Percentiles rank a stretch among this genome's conserved stretches.
Evolutionary conservation across 1,139 yeast species (phyloP).

Genomic region (Ogataea hybrid): DNA sequence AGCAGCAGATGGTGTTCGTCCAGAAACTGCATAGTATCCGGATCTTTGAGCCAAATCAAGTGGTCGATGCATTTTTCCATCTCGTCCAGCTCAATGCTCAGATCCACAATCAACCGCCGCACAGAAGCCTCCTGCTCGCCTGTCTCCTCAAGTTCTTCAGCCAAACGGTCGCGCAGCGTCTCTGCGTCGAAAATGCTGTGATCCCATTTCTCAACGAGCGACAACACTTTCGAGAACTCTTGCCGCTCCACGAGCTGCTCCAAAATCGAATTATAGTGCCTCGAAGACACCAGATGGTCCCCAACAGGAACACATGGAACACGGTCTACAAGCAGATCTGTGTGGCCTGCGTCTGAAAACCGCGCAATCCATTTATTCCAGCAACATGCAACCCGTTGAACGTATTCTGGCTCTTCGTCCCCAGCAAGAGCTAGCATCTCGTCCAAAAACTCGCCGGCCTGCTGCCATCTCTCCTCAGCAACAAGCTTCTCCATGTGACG

Average conservation of each 20-base stretch:
- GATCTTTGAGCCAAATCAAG: slow-evolving; percentile 53
- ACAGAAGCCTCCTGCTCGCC: slow-evolving; percentile 25
- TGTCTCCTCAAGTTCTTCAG: slow-evolving; percentile 34
- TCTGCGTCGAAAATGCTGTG: slow-evolving; percentile 49
- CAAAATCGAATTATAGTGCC: slow-evolving; percentile 53
- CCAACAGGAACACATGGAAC: slow-evolving; percentile 44
- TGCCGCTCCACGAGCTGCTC: slow-evolving; percentile 45
- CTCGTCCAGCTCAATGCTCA: slow-evolving; percentile 58
- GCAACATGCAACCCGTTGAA: slow-evolving; percentile 40
- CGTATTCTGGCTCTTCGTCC: slow-evolving; percentile 25
- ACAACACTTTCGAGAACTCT: slow-evolving; percentile 36
- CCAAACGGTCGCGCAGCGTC: slow-evolving; percentile 46
- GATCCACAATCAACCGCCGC: slow-evolving; percentile 50
- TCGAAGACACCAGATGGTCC: slow-evolving; percentile 29
- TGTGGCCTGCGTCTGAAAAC: slow-evolving; percentile 50
- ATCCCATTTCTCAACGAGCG: slow-evolving; percentile 58
- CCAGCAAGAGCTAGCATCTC: slow-evolving; percentile 40
- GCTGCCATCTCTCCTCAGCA: slow-evolving; percentile 50
- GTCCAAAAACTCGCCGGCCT: slow-evolving; percentile 51
- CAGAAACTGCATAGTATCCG: slow-evolving; percentile 55
- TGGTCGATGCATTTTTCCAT: slow-evolving; percentile 65
- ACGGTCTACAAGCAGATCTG: slow-evolving; percentile 45
- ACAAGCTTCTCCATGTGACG: slow-evolving; percentile 59
- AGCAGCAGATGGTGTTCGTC: slow-evolving; percentile 61
- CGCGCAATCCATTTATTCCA: slow-evolving; percentile 70